Percentiles rank a stretch among this genome's conserved stretches.
Evolutionary conservation across 1,284 basidiomycete genomes (phyloP).

Genomic region (Trichosporon faecale): DNA sequence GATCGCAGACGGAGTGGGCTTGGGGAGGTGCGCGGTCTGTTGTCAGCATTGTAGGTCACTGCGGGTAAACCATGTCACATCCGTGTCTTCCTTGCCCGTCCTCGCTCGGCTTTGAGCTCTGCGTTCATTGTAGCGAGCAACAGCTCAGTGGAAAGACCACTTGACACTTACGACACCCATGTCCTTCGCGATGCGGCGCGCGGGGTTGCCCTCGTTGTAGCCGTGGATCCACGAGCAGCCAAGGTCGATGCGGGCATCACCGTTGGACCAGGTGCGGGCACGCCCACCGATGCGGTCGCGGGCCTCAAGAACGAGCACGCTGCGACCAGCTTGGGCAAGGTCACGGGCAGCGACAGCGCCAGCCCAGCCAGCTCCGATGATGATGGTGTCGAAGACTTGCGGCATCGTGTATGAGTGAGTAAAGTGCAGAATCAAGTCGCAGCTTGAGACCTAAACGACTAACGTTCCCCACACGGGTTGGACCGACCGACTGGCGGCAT

Average conservation of each 20-base stretch:
- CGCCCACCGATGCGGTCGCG: conserved; percentile 55
- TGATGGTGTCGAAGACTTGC: conserved; percentile 48
- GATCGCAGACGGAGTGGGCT: conserved; percentile 40
- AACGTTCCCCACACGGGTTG: not conserved
- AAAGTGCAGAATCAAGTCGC: not conserved
- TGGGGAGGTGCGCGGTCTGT: conserved; percentile 42
- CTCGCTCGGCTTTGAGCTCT: not conserved
- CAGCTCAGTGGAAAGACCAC: too few relatives aligned
- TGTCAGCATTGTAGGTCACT: not conserved
- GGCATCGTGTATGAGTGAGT: conserved; percentile 6
- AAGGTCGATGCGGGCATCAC: conserved; percentile 49
- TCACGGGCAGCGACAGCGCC: conserved; percentile 54
- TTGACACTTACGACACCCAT: conserved; percentile 46
- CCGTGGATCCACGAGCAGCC: conserved; percentile 58
- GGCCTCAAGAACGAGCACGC: conserved; percentile 55
- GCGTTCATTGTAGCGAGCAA: not conserved
- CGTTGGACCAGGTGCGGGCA: conserved; percentile 51
- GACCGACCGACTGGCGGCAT: not conserved
- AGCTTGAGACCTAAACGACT: not conserved
- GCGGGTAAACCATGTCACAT: not conserved
- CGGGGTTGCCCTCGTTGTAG: conserved; percentile 54
- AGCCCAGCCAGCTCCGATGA: conserved; percentile 56
- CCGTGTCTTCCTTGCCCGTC: not conserved
- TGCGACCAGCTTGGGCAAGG: conserved; percentile 49
- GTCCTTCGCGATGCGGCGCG: conserved; percentile 50